Percentiles rank a stretch among this genome's conserved stretches.
Evolutionary conservation across 2,329 filamentous ascomycete species (phyloP).

Genomic region (Aureobasidium lini): DNA sequence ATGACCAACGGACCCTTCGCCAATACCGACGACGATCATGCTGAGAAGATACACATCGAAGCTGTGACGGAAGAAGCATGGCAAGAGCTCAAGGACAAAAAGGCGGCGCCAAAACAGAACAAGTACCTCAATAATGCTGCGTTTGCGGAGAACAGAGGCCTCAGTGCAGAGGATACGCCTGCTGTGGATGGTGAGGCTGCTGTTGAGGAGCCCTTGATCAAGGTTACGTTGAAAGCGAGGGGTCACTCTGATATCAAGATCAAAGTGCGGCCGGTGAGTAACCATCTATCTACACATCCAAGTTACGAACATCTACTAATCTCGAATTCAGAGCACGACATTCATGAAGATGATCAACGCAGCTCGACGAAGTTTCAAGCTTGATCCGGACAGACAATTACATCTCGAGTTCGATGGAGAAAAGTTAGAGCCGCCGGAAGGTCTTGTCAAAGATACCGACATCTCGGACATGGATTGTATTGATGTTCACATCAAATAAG

Average conservation of each 20-base stretch:
- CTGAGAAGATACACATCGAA: slow-evolving; percentile 61
- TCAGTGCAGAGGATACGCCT: slow-evolving; percentile 15
- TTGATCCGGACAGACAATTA: slow-evolving; percentile 48
- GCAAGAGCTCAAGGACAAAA: slow-evolving; percentile 42
- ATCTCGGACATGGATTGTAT: slow-evolving; percentile 68
- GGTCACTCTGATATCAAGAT: slow-evolving; percentile 45
- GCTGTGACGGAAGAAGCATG: slow-evolving; percentile 65
- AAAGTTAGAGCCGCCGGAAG: slow-evolving; percentile 52
- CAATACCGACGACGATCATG: slow-evolving; percentile 43
- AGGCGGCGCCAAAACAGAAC: slow-evolving; percentile 21
- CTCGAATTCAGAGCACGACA: slow-evolving; percentile 41
- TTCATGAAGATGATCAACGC: slow-evolving; percentile 55
- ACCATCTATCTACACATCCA: not conserved
- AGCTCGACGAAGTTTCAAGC: slow-evolving; percentile 49
- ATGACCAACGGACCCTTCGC: slow-evolving; percentile 38
- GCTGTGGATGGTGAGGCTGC: slow-evolving; percentile 17
- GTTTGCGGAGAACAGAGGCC: slow-evolving; percentile 15
- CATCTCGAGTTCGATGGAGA: slow-evolving; percentile 71
- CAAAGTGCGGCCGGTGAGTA: slow-evolving; percentile 39
- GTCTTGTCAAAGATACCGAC: slow-evolving; percentile 58
- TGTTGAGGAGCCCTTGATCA: slow-evolving; percentile 29
- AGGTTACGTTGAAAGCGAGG: slow-evolving; percentile 46
- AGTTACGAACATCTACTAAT: not conserved
- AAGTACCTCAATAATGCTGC: not conserved
- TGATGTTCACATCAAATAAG: slow-evolving; percentile 60